A percentile compares a stretch with the other conserved stretches of the same genome.
Evolutionary conservation across 2,329 filamentous ascomycete genomes (phyloP).

Genomic region (Fusarium cicatricum): DNA sequence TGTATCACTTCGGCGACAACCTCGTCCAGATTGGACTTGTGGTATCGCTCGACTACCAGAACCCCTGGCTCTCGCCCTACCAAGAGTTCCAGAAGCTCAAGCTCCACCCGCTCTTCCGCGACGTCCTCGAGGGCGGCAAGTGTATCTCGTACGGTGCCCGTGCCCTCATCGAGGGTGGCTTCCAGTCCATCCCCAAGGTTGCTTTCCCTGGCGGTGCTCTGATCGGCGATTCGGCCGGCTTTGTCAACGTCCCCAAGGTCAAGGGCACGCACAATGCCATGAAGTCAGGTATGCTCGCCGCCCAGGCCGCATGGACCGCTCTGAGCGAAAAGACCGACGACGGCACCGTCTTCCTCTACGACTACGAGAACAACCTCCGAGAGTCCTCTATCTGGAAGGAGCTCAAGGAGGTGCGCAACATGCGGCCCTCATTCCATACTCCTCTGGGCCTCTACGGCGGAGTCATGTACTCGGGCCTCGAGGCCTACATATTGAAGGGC

Average conservation of each 20-base stretch:
- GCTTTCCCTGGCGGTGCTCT: constrained; percentile 95
- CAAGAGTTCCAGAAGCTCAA: constrained; percentile 99
- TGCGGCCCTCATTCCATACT: constrained; percentile 92
- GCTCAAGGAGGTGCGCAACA: constrained; percentile 93
- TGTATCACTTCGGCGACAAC: constrained; percentile 99
- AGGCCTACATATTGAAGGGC: constrained; percentile 87
- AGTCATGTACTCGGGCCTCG: constrained; percentile 89
- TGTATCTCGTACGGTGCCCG: constrained; percentile 96
- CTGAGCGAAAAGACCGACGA: constrained; percentile 62
- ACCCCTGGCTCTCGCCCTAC: constrained; percentile 96
- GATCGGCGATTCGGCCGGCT: constrained; percentile 95
- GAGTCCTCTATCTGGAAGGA: constrained; percentile 93
- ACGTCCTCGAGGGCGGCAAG: constrained; percentile 92
- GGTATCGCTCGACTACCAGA: constrained; percentile 92
- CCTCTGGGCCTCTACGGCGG: constrained; percentile 90
- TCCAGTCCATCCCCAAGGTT: constrained; percentile 97
- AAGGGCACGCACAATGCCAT: constrained; percentile 99
- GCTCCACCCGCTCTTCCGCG: constrained; percentile 89
- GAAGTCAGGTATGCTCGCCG: constrained; percentile 96
- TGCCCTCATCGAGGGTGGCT: constrained; percentile 91
- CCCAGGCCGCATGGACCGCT: constrained; percentile 86
- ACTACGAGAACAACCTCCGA: constrained; percentile 90
- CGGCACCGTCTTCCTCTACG: constrained; percentile 87
- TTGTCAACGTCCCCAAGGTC: constrained; percentile 97
- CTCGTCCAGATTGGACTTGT: constrained; percentile 92